Conservation (phyloP, 441 rosid species). For the Manihot esculenta region DNA sequence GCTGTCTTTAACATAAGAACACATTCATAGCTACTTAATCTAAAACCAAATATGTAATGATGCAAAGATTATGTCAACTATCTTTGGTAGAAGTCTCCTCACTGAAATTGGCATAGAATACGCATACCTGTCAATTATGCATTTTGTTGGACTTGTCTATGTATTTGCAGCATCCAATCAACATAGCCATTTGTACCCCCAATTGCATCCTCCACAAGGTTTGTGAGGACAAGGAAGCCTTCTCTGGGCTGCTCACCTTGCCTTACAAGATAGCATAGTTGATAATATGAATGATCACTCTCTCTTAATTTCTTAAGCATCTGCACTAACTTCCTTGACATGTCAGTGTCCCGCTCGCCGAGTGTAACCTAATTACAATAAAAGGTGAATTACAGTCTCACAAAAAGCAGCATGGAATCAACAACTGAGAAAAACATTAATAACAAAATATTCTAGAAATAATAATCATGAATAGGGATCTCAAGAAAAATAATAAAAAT, state of each 20-base stretch:
- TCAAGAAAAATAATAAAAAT: background rate
- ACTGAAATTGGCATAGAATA: constrained; percentile 5
- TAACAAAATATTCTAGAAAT: background rate
- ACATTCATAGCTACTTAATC: background rate
- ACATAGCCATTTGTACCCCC: constrained; percentile 74
- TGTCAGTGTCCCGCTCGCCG: constrained; percentile 61
- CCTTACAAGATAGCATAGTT: constrained; percentile 71
- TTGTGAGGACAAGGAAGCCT: constrained; percentile 74
- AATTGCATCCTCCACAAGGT: constrained; percentile 83
- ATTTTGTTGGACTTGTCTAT: constrained; percentile 84
- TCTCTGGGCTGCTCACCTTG: constrained; percentile 99
- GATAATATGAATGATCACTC: constrained; percentile 70
- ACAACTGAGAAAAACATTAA: background rate
- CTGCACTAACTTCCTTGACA: constrained; percentile 77
- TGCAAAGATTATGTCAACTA: background rate
- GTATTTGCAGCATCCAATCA: constrained; percentile 82
- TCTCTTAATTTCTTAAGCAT: constrained; percentile 68
- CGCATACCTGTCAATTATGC: constrained; percentile 49
- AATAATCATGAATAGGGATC: background rate
- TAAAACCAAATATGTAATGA: background rate
- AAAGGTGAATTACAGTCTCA: constrained; percentile 13
- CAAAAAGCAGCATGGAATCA: constrained; percentile 1
- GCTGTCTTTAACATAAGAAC: background rate
- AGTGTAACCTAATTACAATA: constrained; percentile 59
- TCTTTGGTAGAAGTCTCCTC: background rate